These are phyloP conservation scores for Pyrrhoderma noxium DNA, from an alignment of 1,284 basidiomycete species.

Conservation along the genomic window DNA sequence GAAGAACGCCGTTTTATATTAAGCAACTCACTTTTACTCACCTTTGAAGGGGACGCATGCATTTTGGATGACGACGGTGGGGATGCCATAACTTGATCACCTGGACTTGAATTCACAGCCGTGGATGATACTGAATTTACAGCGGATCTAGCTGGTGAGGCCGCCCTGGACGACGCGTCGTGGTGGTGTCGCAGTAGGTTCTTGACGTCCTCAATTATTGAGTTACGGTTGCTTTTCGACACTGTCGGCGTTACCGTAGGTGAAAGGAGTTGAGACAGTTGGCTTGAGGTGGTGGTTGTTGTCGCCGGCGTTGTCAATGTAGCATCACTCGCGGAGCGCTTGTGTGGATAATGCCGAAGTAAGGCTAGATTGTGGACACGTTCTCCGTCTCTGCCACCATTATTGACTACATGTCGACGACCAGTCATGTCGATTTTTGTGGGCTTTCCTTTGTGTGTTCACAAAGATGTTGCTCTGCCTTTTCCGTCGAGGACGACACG, in stretches of 20 bases:
- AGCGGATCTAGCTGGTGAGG: too few relatives aligned
- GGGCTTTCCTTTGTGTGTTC: background rate
- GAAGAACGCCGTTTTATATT: background rate
- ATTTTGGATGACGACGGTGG: constrained; percentile 22
- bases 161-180: too few relatives aligned
- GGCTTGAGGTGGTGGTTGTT: background rate
- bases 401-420: constrained; percentile 7
- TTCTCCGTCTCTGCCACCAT: background rate
- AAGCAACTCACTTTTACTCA: constrained; percentile 21
- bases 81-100: constrained; percentile 5
- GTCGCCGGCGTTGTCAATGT: background rate
- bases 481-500: background rate
- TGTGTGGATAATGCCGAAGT: background rate
- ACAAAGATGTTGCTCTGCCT: background rate
- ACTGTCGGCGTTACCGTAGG: background rate
- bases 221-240: too few relatives aligned
- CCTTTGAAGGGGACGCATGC: constrained; percentile 64
- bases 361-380: background rate
- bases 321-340: background rate
- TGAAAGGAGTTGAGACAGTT: background rate
- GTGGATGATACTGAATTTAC: too few relatives aligned
- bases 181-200: too few relatives aligned
- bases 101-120: too few relatives aligned
- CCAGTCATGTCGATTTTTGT: constrained; percentile 1
- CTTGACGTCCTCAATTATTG: too few relatives aligned